phyloP scores from a whole-genome alignment of 2,329 filamentous ascomycete genomes.

The Venturia carpophila region DNA sequence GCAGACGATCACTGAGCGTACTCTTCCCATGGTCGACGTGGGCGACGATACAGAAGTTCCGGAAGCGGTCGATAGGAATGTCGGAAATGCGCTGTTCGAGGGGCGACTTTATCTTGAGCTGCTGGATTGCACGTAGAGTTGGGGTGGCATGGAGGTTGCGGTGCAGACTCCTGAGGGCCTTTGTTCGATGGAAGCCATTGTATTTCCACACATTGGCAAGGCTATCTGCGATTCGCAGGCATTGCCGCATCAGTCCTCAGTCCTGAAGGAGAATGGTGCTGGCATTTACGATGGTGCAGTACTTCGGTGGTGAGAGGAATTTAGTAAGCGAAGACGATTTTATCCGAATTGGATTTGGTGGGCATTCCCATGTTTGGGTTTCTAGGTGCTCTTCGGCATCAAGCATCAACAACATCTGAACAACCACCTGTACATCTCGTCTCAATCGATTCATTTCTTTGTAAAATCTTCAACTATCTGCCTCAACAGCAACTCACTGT shows the following conservation, averaged over 20 bases:
- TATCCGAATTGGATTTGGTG: neutral
- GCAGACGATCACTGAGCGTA: slow-evolving; percentile 82
- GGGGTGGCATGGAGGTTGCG: slow-evolving; percentile 20
- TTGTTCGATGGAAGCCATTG: slow-evolving; percentile 22
- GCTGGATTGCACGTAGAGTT: slow-evolving; percentile 29
- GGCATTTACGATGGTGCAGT: neutral
- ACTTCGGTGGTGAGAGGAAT: neutral
- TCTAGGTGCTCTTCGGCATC: neutral
- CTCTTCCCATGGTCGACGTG: slow-evolving; percentile 99
- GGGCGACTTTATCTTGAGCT: slow-evolving; percentile 37
- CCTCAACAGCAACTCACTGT: neutral
- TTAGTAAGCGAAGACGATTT: neutral
- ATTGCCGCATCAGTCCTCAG: slow-evolving; percentile 44
- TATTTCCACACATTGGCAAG: slow-evolving; percentile 32
- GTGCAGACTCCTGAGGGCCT: slow-evolving; percentile 21
- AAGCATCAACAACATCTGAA: neutral
- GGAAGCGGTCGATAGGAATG: slow-evolving; percentile 70
- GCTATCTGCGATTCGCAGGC: slow-evolving; percentile 38
- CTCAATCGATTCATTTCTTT: neutral
- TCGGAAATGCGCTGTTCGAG: slow-evolving; percentile 59
- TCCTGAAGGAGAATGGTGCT: slow-evolving; percentile 14
- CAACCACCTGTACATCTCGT: neutral
- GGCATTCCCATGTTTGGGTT: neutral
- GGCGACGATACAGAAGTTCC: slow-evolving; percentile 98
- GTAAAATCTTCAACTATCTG: neutral